Evolutionary conservation across 257 asterid genomes (phyloP), one percentile per base, ranked within the genome.

Genomic region (Gentiana dahurica): DNA sequence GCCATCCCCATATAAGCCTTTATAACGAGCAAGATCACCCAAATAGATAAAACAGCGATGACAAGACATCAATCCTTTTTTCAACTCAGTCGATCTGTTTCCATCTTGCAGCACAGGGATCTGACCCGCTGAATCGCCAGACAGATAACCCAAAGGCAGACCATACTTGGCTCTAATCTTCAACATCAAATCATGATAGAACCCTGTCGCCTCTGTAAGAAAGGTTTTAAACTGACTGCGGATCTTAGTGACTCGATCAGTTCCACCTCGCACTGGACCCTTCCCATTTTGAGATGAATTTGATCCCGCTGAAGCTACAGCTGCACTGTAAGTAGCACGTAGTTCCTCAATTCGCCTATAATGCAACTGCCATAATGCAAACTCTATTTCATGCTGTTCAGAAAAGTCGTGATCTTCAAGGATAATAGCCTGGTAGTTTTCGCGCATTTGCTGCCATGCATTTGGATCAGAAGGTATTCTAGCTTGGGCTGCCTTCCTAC

Each of bases 11-110:
- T 87, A 91, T 67, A 91, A 73, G 58, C 95, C 92, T 74, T 83
- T 91, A 72, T 91, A 91, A 48, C 98, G 98, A 64, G 96, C 89
- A 68, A 91, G 89, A 74, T 91, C 98, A 36, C 98, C 98, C 64
- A 91, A 79, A 74, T 91, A 91, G 57, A 91, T 87, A 76, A 91
- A 67, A 66, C 96, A 87, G 6, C 95, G 94, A 59, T 91, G 96
- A 67, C 98, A 87, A 3, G 98, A 87, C 54, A 83, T 67, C 77
- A 83, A 73, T 53, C 98, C 90, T 60, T 85, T 87, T 69, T 83
- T 83, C 75, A 73, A 62, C 59, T 84, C 95, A 36, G 84, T 63
- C 48, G 81, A 74, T 75, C 81, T 82, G 49, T 53, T 69, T 48
- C 89, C 91, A 70, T 86, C 90, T 79, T 82, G 80, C 24, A 81